Conservation (phyloP, 2,329 filamentous ascomycete genomes). For the Aspergillus sp. region DNA sequence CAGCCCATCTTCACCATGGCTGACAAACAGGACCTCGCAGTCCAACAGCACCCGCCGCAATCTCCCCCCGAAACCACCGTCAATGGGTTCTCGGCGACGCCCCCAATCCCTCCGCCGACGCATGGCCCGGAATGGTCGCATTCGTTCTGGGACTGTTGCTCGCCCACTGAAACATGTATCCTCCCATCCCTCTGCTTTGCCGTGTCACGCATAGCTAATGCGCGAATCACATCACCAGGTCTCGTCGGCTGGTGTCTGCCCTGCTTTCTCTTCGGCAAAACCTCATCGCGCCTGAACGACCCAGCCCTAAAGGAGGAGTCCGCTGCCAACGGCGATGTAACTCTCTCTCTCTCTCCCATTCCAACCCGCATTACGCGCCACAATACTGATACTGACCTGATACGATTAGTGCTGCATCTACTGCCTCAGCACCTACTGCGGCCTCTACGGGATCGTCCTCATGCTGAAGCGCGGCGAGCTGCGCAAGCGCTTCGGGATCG, state of each 20-base stretch:
- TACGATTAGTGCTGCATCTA: conserved; percentile 29
- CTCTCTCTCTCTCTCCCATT: not conserved
- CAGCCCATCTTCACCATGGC: no score
- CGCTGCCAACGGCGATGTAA: conserved; percentile 20
- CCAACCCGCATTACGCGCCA: not conserved
- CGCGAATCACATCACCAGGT: conserved; percentile 11
- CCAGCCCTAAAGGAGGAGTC: conserved; percentile 18
- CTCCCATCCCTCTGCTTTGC: not conserved
- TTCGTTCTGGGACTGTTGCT: conserved; percentile 25
- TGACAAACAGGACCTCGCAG: not conserved
- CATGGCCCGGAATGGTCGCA: conserved; percentile 17
- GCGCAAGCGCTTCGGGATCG: conserved; percentile 45
- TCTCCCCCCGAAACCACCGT: no score
- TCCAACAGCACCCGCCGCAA: not conserved
- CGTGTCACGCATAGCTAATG: not conserved
- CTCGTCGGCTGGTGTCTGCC: conserved; percentile 18
- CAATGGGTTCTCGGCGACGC: not conserved
- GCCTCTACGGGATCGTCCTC: conserved; percentile 33
- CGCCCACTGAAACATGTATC: conserved; percentile 23
- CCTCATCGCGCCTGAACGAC: conserved; percentile 21
- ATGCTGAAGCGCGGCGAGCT: conserved; percentile 48
- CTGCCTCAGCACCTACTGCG: conserved; percentile 19
- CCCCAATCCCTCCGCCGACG: not conserved
- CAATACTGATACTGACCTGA: not conserved
- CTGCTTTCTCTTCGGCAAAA: conserved; percentile 25